Conservation (phyloP, 768 basidiomycete genomes). For the Baorangia bicolor region DNA sequence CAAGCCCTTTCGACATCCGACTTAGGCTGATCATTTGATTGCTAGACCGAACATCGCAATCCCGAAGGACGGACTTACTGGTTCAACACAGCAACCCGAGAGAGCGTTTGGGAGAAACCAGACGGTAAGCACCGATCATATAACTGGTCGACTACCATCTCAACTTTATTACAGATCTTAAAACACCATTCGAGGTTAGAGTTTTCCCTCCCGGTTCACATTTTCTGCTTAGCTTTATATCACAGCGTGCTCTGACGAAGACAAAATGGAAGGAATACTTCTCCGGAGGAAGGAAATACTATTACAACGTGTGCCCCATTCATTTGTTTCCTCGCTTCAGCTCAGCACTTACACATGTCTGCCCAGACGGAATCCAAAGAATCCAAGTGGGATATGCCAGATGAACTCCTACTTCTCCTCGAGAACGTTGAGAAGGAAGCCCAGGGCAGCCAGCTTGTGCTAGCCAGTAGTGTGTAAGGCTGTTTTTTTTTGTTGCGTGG, state of each 20-base stretch:
- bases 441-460: slow-evolving; percentile 39
- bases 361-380: slow-evolving; percentile 79
- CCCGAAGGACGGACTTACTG: slow-evolving; percentile 98
- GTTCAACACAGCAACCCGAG: slow-evolving; percentile 86
- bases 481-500: neutral
- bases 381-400: slow-evolving; percentile 98
- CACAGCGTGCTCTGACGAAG: slow-evolving; percentile 78
- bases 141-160: slow-evolving; percentile 1
- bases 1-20: neutral
- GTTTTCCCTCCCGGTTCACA: neutral
- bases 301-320: slow-evolving; percentile 65
- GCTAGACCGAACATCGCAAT: slow-evolving; percentile 89
- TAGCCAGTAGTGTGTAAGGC: slow-evolving; percentile 30
- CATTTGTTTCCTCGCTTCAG: neutral
- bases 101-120: slow-evolving; percentile 98
- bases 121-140: slow-evolving; percentile 55
- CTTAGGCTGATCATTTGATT: slow-evolving; percentile 2
- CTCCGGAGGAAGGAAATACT: slow-evolving; percentile 87
- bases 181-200: slow-evolving; percentile 86
- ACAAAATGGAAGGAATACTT: slow-evolving; percentile 98
- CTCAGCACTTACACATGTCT: neutral
- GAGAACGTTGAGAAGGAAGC: slow-evolving; percentile 83
- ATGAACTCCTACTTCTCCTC: slow-evolving; percentile 81
- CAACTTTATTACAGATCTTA: slow-evolving; percentile 60
- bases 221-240: slow-evolving; percentile 8